Conservation (phyloP, 331 rosid genomes). For the Telfairia occidentalis region DNA sequence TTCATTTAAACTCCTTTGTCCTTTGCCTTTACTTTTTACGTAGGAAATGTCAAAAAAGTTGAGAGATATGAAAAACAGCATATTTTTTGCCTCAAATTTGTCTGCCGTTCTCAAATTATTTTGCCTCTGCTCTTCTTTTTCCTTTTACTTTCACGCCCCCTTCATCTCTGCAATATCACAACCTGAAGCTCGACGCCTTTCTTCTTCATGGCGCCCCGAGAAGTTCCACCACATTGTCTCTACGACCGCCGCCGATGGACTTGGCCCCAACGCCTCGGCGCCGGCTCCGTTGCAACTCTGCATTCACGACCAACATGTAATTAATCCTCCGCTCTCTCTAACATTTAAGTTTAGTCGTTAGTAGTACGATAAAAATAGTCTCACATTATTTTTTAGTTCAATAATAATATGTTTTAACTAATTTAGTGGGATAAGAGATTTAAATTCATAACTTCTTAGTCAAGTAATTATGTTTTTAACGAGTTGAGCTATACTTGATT, state of each 20-base stretch:
- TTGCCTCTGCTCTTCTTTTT: neutral
- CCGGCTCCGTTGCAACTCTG: neutral
- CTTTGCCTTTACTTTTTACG: neutral
- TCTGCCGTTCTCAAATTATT: neutral
- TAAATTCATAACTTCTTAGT: too few relatives aligned
- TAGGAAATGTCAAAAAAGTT: neutral
- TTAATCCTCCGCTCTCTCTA: neutral
- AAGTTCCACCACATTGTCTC: neutral
- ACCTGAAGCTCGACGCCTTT: neutral
- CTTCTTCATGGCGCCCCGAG: neutral
- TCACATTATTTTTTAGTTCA: too few relatives aligned
- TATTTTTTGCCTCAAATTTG: neutral
- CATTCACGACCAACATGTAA: neutral
- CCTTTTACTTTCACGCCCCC: neutral
- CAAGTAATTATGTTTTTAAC: too few relatives aligned
- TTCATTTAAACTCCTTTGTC: neutral
- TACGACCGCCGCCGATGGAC: neutral
- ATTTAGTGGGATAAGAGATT: too few relatives aligned
- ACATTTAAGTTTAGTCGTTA: neutral
- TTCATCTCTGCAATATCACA: neutral
- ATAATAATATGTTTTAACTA: too few relatives aligned
- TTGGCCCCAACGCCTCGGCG: neutral
- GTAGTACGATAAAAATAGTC: neutral
- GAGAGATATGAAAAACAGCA: neutral
- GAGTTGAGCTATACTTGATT: too few relatives aligned